Evolutionary conservation across 495 filamentous ascomycete species (phyloP), one percentile per base, ranked within the genome.

Genomic region (Penicillium nucicola): DNA sequence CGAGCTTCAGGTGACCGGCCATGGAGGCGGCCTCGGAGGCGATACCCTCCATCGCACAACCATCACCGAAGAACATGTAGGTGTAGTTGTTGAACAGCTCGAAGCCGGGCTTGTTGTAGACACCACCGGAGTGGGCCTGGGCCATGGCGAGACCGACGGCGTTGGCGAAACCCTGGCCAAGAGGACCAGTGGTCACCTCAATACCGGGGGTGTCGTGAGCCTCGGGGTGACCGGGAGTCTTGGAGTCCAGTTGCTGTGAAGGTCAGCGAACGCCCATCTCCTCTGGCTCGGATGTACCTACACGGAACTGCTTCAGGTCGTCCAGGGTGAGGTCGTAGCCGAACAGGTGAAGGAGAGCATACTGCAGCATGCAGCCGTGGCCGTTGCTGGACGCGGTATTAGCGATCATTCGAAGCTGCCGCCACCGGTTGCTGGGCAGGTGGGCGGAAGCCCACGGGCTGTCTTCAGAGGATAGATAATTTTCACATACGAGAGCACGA

Each of bases 281-380:
- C 2, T 14, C 9, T 12, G 34, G 32, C 38, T 60, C 12, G 10
- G 19, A 10, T 19, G 43, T 25, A 82, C 89, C 66, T 85, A 95
- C 90, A 65, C 93, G 86, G 87, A 97, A 99, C 58, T 72, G 70
- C 84, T 97, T 97, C 58, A 99, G 65, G 77, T 97, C 92, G 56
- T 97, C 90, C 46, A 99, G 71, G 55, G 83, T 78, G 39, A 97
- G 32, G 44, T 71, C 82, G 70, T 95, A 99, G 70, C 95, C 93
- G 76, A 90, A 95, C 22, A 99, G 80, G 79, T 99, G 93, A 56
- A 99, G 87, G 58, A 99, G 81, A 62, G 93, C 87, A 85, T 99
- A 99, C 71, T 96, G 93, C 48, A 98, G 89, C 92, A 97, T 96
- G 80, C 93, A 98, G 55, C 86, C 93, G 74, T 98, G 93, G 54